phyloP scores from a whole-genome alignment of 2,329 filamentous ascomycete species.

The Basipetospora chlamydospora region DNA sequence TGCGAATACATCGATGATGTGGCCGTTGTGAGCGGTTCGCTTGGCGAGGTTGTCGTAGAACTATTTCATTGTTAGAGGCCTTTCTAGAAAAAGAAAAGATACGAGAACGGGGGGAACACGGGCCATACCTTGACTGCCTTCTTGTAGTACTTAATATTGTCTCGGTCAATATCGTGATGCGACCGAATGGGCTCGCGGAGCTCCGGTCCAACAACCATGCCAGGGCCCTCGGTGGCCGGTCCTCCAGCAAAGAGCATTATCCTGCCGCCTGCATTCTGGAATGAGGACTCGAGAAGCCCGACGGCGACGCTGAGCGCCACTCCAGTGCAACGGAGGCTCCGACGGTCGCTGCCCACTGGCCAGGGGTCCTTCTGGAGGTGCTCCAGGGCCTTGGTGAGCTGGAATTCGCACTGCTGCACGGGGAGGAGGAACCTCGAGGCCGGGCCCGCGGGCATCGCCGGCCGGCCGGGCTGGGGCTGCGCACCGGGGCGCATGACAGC shows the following conservation, averaged over 20 bases:
- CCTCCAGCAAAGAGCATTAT: constrained; percentile 97
- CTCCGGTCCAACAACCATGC: constrained; percentile 92
- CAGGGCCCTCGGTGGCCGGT: constrained; percentile 86
- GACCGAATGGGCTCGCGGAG: constrained; percentile 92
- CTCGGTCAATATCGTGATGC: constrained; percentile 95
- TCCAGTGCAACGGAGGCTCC: constrained; percentile 81
- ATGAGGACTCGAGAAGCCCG: constrained; percentile 82
- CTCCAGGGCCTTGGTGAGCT: constrained; percentile 90
- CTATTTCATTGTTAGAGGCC: too few species aligned
- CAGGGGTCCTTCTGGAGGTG: constrained; percentile 93
- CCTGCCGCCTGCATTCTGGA: constrained; percentile 85
- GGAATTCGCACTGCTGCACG: constrained; percentile 90
- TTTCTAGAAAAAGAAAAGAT: too few species aligned
- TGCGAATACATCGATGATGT: constrained; percentile 95
- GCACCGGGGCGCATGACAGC: constrained; percentile 60
- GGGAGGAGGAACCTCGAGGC: constrained; percentile 85
- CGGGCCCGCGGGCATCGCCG: constrained; percentile 60
- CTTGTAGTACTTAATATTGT: constrained; percentile 99
- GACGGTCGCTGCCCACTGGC: constrained; percentile 88
- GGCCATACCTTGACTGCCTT: constrained; percentile 89
- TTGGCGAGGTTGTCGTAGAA: constrained; percentile 95
- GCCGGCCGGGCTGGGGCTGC: constrained; percentile 54
- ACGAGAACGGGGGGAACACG: too few species aligned
- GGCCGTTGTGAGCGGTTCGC: constrained; percentile 86
- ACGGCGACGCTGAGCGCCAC: constrained; percentile 93